A percentile compares a stretch with the other conserved stretches of the same genome.
Evolutionary conservation across 2,329 filamentous ascomycete genomes (phyloP).

Genomic region (Metarhizium robertsii): DNA sequence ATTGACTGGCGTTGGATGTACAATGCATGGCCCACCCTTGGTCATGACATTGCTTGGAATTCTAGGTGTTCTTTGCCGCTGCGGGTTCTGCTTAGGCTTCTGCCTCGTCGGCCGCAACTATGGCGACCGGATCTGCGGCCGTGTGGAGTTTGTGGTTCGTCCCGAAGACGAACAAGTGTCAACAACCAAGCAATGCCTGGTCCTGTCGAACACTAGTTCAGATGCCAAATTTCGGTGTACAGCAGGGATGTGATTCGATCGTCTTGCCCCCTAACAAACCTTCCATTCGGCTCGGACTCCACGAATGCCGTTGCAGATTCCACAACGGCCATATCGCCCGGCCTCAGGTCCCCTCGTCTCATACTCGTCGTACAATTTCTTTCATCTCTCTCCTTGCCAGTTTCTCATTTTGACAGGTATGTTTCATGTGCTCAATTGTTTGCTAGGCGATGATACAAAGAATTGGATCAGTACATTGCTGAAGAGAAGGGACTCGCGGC

Average conservation of each 20-base stretch:
- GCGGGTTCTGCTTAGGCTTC: not conserved
- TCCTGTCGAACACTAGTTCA: constrained; percentile 12
- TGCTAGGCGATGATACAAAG: not conserved
- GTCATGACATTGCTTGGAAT: constrained; percentile 4
- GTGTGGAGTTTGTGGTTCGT: constrained; percentile 31
- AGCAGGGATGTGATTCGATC: constrained; percentile 23
- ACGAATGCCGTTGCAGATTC: constrained; percentile 7
- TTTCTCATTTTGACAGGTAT: not conserved
- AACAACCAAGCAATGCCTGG: constrained; percentile 18
- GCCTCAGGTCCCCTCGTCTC: not conserved
- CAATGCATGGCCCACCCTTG: constrained; percentile 5
- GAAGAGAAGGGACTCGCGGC: not conserved
- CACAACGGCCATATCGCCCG: not conserved
- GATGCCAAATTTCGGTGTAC: constrained; percentile 26
- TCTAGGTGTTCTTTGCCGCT: constrained; percentile 3
- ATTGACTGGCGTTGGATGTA: not conserved
- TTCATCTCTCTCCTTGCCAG: not conserved
- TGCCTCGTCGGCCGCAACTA: constrained; percentile 10
- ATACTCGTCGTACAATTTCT: not conserved
- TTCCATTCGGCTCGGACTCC: not conserved
- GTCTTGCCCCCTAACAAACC: constrained; percentile 4
- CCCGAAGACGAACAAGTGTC: constrained; percentile 27
- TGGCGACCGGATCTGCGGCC: constrained; percentile 30
- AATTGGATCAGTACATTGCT: not conserved
- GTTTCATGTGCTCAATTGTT: not conserved